A percentile compares a stretch with the other conserved stretches of the same genome.
These are phyloP conservation scores for Tulasnella sp. DNA, from an alignment of 768 basidiomycete genomes.

Conservation along the genomic window DNA sequence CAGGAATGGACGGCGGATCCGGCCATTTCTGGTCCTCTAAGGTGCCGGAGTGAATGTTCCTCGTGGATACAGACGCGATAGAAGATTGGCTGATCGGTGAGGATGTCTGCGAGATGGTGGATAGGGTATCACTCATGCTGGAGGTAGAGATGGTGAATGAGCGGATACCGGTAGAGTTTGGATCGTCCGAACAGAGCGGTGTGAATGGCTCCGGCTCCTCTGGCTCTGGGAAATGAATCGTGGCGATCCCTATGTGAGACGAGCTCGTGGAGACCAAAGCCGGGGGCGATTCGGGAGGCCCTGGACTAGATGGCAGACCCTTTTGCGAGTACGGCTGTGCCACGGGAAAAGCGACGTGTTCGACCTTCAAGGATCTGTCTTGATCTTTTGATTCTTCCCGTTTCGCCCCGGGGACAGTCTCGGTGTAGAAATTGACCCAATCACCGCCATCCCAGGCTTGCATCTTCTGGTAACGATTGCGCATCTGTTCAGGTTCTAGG, in stretches of 20 bases:
- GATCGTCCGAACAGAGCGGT: too few species aligned
- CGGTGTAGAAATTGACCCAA: slow-evolving; percentile 55
- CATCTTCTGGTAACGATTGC: slow-evolving; percentile 38
- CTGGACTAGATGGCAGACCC: too few species aligned
- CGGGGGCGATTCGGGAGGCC: too few species aligned
- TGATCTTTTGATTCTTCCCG: not conserved
- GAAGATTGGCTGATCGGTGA: not conserved
- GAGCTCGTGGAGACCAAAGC: too few species aligned
- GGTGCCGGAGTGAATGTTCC: not conserved
- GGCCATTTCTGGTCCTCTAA: slow-evolving; percentile 17
- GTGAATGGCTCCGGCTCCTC: too few species aligned
- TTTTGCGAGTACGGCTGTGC: too few species aligned
- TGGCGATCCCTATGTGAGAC: not conserved
- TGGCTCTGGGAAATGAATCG: not conserved
- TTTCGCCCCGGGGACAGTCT: slow-evolving; percentile 25
- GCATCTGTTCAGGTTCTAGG: slow-evolving; percentile 44
- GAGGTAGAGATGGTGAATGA: too few species aligned
- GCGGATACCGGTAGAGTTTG: too few species aligned
- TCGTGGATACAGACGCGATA: not conserved
- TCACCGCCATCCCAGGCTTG: slow-evolving; percentile 36
- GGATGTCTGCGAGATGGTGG: not conserved
- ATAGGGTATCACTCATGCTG: too few species aligned
- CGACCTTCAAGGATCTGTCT: not conserved
- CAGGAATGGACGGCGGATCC: slow-evolving; percentile 19
- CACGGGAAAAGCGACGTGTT: not conserved